These are phyloP conservation scores for Phytopythium cucurbitacearum DNA, from an alignment of 352 stramenopile genomes.

Conservation along the genomic window DNA sequence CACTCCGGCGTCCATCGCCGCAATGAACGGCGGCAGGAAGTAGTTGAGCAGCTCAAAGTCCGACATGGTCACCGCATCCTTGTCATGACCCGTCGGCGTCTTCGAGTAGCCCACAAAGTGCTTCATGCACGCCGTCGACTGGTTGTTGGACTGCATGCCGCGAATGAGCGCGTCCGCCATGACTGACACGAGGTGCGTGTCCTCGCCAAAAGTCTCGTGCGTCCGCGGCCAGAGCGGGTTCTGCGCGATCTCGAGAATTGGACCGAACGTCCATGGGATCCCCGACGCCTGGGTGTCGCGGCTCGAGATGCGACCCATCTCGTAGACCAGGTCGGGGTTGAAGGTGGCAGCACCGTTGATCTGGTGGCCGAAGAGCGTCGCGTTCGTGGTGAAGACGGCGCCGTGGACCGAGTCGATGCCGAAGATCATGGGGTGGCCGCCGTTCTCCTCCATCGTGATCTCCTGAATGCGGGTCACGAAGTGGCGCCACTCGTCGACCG, in stretches of 20 bases:
- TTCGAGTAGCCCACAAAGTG: constrained; percentile 82
- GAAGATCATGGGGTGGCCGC: constrained; percentile 70
- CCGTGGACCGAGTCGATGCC: constrained; percentile 88
- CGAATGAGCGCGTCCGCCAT: constrained; percentile 66
- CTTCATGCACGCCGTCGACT: constrained; percentile 81
- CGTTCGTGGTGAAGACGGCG: constrained; percentile 76
- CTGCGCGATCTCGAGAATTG: constrained; percentile 78
- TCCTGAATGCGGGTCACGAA: constrained; percentile 65
- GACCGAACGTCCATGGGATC: constrained; percentile 89
- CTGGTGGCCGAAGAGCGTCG: constrained; percentile 82
- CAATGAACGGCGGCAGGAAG: constrained; percentile 76
- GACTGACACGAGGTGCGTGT: constrained; percentile 68
- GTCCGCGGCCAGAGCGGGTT: constrained; percentile 85
- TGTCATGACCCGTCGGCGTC: constrained; percentile 72
- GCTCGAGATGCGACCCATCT: constrained; percentile 63
- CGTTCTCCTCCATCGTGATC: constrained; percentile 64
- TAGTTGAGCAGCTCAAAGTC: constrained; percentile 77
- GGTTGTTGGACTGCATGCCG: constrained; percentile 69
- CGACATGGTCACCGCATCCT: constrained; percentile 53
- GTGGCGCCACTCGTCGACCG: constrained; percentile 57
- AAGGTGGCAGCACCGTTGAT: constrained; percentile 88
- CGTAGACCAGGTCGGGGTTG: constrained; percentile 65
- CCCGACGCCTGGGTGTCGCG: constrained; percentile 81
- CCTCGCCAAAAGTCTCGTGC: constrained; percentile 92
- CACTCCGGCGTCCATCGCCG: constrained; percentile 61